Conservation (phyloP, 164 flowering plant genomes). For the Vitis labrusca region DNA sequence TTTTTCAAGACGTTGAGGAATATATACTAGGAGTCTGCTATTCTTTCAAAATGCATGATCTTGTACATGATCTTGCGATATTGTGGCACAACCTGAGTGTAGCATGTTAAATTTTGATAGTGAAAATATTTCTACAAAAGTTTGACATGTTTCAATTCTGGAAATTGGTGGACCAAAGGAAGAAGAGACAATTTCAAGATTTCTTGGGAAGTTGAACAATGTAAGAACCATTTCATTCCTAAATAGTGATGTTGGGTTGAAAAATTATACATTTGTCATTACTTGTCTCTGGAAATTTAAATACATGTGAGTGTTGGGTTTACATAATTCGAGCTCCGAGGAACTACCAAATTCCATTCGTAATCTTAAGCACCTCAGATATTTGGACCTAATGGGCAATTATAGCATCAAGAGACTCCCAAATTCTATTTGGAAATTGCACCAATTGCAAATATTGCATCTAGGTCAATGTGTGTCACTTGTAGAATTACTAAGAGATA, state of each 20-base stretch:
- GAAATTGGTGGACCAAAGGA: too few relatives aligned
- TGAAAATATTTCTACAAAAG: neutral
- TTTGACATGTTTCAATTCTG: neutral
- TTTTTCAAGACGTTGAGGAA: neutral
- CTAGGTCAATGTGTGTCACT: neutral
- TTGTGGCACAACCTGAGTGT: neutral
- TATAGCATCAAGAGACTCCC: neutral
- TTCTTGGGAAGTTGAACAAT: too few relatives aligned
- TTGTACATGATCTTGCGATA: neutral
- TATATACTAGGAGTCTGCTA: neutral
- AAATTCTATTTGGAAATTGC: neutral
- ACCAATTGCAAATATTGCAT: neutral
- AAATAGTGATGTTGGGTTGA: too few relatives aligned
- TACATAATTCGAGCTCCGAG: neutral
- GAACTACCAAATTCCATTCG: neutral
- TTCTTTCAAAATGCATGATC: neutral
- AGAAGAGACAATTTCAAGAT: too few relatives aligned
- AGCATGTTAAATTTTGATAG: neutral
- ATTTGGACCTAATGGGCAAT: neutral
- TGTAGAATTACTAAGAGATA: neutral
- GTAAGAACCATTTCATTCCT: too few relatives aligned
- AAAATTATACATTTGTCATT: too few relatives aligned
- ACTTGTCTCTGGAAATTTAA: neutral
- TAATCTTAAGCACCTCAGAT: neutral
- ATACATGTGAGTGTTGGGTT: neutral